A percentile compares a stretch with the other conserved stretches of the same genome.
These are phyloP conservation scores for Mycoemilia scoparia DNA, from an alignment of 192 early-diverging fungal genomes.

Conservation along the genomic window DNA sequence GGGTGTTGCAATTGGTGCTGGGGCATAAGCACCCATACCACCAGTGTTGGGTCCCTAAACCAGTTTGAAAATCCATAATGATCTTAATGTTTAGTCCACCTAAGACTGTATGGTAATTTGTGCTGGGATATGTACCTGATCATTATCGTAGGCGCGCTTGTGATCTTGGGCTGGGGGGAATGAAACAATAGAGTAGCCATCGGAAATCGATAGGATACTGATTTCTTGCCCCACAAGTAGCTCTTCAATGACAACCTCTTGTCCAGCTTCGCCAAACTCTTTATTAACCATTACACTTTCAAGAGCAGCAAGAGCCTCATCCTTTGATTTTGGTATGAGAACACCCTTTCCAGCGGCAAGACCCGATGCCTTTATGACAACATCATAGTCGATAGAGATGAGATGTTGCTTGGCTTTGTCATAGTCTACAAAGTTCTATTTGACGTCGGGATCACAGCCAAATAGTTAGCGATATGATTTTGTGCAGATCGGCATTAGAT, in stretches of 20 bases:
- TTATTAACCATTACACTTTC: conserved; percentile 76
- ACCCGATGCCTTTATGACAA: conserved; percentile 93
- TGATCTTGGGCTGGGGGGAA: conserved; percentile 96
- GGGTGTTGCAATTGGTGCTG: conserved; percentile 77
- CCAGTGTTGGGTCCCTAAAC: conserved; percentile 94
- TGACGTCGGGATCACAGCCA: too few species aligned
- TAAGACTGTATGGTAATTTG: neutral
- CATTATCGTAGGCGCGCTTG: conserved; percentile 89
- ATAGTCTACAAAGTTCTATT: conserved; percentile 69
- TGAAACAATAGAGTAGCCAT: conserved; percentile 81
- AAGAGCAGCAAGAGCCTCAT: conserved; percentile 72
- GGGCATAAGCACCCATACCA: conserved; percentile 97
- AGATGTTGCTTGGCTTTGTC: conserved; percentile 51
- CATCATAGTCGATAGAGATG: conserved; percentile 32
- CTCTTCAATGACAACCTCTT: conserved; percentile 94
- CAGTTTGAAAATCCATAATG: neutral
- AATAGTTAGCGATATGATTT: too few species aligned
- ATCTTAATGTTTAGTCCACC: neutral
- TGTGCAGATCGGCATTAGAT: too few species aligned
- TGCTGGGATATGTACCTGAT: conserved; percentile 32
- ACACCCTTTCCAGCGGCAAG: conserved; percentile 98
- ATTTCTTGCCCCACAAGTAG: conserved; percentile 84
- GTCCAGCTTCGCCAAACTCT: conserved; percentile 77
- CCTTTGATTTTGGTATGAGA: conserved; percentile 63
- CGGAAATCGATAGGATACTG: conserved; percentile 75